Base-by-base conservation (phyloP, 352 stramenopile species). In the Globisporangium radiosum region DNA sequence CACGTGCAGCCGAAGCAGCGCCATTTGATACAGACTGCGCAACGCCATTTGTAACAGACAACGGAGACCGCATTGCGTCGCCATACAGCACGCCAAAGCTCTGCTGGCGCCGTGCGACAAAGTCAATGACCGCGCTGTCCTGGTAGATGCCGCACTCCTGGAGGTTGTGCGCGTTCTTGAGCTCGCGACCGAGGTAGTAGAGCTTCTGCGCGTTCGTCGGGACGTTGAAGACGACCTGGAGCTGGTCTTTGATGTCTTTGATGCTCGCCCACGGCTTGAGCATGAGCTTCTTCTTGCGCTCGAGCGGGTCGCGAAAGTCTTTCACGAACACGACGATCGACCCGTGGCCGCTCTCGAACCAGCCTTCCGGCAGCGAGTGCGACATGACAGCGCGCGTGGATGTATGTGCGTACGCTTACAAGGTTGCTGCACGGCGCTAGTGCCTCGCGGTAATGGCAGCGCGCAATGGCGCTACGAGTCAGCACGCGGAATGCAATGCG, bases 161-260 rank as follows among this genome's bases (percentile, higher is more conserved):
- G 47, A 94, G 59, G 61, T 88, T 94, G 67, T 91, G 81, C 57
- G 71, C 68, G 63, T 92, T 94, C 58, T 88, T 90, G 17, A 94
- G 75, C 70, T 94, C 85, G 25, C 79, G 76, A 9, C 85, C 85
- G 51, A 92, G 81, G 57, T 80, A 91, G 59, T 78, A 94, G 54
- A 94, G 78, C 66, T 90, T 88, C 59, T 94, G 85, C 33, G 81
- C 80, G 57, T 84, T 85, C 43, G 75, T 77, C 39, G 81, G 81
- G 56, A 91, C 81, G 49, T 90, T 88, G 59, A 90, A 90, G 14
- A 92, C 78, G 54, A 91, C 81, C 55, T 92, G 80, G 44, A 94
- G 70, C 69, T 92, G 81, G 57, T 92, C 79, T 56, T 94, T 94
- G 57, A 94, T 73, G 75, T 94, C 81, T 62, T 94, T 93, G 58